phyloP scores from a whole-genome alignment of 371 early-diverging fungal genomes.

The Parasitella parasitica region DNA sequence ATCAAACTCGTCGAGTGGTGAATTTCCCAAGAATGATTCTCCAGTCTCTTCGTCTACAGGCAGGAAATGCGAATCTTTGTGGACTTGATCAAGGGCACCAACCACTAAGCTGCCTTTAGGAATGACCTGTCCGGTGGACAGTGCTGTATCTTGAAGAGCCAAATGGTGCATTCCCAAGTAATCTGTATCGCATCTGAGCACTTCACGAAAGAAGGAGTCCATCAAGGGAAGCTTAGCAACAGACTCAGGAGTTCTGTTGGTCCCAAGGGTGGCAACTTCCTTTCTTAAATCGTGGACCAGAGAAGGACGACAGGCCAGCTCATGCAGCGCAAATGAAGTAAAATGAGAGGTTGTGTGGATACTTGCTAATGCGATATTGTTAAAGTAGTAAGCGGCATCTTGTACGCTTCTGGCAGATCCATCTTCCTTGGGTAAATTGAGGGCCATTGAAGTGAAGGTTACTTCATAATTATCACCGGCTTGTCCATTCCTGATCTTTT shows the following conservation, averaged over 20 bases:
- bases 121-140: constrained; percentile 46
- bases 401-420: constrained; percentile 18
- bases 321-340: constrained; percentile 33
- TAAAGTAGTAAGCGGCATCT: constrained; percentile 39
- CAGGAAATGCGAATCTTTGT: constrained; percentile 9
- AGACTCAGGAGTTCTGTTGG: constrained; percentile 23
- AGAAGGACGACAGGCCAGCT: constrained; percentile 32
- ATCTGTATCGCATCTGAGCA: constrained; percentile 36
- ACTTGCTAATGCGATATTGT: constrained; percentile 38
- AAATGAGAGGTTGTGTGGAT: constrained; percentile 44
- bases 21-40: not conserved
- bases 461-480: constrained; percentile 16
- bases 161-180: constrained; percentile 35
- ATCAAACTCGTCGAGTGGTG: constrained; percentile 27
- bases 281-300: constrained; percentile 23
- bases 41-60: constrained; percentile 6
- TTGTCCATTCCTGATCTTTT: constrained; percentile 14
- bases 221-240: constrained; percentile 35
- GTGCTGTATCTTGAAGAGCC: constrained; percentile 27
- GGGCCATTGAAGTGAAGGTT: constrained; percentile 29
- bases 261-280: constrained; percentile 17
- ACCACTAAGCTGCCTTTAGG: constrained; percentile 40
- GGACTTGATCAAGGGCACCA: constrained; percentile 23
- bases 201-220: constrained; percentile 55
- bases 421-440: constrained; percentile 28